Evolutionary conservation across 2,329 filamentous ascomycete species (phyloP).

Genomic region (Fusarium sp.): DNA sequence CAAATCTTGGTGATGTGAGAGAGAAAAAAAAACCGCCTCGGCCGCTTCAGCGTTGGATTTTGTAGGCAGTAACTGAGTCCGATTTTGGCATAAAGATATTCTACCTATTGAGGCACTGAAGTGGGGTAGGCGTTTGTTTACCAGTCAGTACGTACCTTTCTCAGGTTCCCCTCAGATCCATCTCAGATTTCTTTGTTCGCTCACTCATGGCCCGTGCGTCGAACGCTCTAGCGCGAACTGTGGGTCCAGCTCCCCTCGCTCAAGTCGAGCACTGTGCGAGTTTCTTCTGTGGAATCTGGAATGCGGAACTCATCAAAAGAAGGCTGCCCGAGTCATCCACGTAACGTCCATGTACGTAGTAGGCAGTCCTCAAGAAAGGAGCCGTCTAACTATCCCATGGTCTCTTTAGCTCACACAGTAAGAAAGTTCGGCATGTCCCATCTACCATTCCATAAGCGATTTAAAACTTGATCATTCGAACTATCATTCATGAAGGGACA

Average conservation of each 20-base stretch:
- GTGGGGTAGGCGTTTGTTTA: constrained; percentile 4
- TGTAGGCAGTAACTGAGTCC: constrained; percentile 15
- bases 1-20: not conserved
- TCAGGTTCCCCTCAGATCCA: constrained; percentile 1
- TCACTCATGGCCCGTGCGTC: constrained; percentile 1
- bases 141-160: constrained; percentile 12
- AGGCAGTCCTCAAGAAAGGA: not conserved
- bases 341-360: not conserved
- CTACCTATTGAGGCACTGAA: constrained; percentile 6
- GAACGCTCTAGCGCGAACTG: not conserved
- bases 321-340: not conserved
- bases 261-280: not conserved
- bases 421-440: not conserved
- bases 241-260: not conserved
- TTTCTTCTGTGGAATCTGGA: not conserved
- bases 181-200: constrained; percentile 12
- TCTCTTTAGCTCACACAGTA: not conserved
- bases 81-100: not conserved
- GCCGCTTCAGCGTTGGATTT: not conserved
- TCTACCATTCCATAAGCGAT: not conserved
- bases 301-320: not conserved
- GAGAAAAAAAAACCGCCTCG: not conserved
- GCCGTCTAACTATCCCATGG: not conserved
- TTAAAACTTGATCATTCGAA: not conserved
- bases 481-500: not conserved